Evolutionary conservation across 2,329 filamentous ascomycete genomes (phyloP).

Genomic region (Orbilia quercus): DNA sequence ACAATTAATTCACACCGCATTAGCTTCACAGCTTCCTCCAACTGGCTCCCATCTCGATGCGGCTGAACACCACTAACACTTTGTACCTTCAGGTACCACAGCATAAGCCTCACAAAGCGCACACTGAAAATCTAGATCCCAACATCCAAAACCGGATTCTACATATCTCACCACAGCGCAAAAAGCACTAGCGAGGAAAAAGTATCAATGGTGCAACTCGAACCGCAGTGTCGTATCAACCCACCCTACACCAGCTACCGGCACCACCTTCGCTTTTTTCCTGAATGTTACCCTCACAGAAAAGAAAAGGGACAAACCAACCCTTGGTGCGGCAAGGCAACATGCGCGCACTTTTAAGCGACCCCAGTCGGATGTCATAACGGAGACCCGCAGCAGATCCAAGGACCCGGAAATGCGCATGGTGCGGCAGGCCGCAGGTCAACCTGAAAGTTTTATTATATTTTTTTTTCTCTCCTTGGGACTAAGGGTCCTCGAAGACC

Average conservation of each 20-base stretch:
- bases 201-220: neutral
- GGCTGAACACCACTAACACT: constrained; percentile 8
- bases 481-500: neutral
- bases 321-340: constrained; percentile 45
- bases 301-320: neutral
- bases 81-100: constrained; percentile 13
- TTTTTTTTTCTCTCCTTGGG: neutral
- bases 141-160: too few relatives aligned
- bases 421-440: constrained; percentile 48
- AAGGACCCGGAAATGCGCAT: constrained; percentile 49
- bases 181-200: neutral
- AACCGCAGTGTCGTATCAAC: neutral
- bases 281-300: constrained; percentile 30
- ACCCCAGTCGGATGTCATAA: constrained; percentile 44
- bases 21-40: neutral
- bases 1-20: constrained; percentile 22
- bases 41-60: constrained; percentile 4
- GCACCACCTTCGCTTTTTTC: neutral
- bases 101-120: neutral
- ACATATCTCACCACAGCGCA: too few relatives aligned
- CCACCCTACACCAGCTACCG: neutral
- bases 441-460: constrained; percentile 23
- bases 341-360: constrained; percentile 31
- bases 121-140: too few relatives aligned
- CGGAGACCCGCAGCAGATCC: constrained; percentile 45